Conservation (phyloP, 768 basidiomycete genomes). For the Lactarius vividus region DNA sequence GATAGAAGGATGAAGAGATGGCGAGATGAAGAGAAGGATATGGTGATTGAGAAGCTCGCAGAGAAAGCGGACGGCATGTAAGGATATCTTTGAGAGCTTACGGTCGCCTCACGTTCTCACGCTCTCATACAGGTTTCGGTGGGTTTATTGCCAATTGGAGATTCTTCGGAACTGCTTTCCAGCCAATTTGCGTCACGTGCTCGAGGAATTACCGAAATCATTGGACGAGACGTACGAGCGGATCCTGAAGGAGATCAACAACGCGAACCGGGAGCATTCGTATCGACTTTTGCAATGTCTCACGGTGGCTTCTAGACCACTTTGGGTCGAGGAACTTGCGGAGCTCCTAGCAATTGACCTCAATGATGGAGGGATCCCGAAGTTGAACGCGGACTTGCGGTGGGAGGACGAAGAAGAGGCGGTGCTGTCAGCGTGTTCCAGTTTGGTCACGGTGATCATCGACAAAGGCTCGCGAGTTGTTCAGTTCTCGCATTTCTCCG, state of each 20-base stretch:
- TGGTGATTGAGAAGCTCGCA: neutral
- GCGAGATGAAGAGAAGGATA: neutral
- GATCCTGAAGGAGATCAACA: neutral
- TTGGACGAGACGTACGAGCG: conserved; percentile 4
- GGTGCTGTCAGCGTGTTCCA: neutral
- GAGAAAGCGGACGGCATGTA: neutral
- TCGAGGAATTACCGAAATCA: conserved; percentile 1
- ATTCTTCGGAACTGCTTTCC: neutral
- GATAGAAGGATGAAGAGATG: neutral
- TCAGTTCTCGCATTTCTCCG: neutral
- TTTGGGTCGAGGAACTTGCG: neutral
- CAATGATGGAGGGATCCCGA: neutral
- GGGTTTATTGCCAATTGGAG: neutral
- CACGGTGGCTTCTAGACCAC: neutral
- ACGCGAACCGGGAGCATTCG: neutral
- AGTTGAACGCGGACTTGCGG: neutral
- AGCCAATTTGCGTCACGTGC: neutral
- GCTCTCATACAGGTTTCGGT: neutral
- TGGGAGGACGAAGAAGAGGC: neutral
- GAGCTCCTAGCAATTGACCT: neutral
- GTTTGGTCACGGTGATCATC: neutral
- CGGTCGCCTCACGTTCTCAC: neutral
- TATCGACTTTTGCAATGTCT: neutral
- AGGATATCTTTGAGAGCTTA: neutral
- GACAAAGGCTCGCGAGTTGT: neutral